These are phyloP conservation scores for Gossypium australe DNA, from an alignment of 345 rosid genomes.

Conservation along the genomic window DNA sequence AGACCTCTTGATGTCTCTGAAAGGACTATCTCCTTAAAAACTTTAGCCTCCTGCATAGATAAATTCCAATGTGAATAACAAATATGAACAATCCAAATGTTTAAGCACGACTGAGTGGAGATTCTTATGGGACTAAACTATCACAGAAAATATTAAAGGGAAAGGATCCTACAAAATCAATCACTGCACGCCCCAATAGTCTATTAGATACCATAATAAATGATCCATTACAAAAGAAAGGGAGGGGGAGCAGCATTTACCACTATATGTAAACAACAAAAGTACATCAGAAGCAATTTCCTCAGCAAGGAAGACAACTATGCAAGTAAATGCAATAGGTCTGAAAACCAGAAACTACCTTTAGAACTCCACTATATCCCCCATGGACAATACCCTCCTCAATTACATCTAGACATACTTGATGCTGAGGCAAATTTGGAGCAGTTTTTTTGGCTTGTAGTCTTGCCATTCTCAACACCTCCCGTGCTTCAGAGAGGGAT, in stretches of 20 bases:
- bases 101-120: neutral
- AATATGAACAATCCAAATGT: neutral
- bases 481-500: conserved; percentile 77
- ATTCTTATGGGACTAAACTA: conserved; percentile 7
- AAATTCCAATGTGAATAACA: conserved; percentile 13
- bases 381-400: conserved; percentile 93
- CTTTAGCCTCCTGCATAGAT: conserved; percentile 72
- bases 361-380: conserved; percentile 80
- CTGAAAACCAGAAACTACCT: conserved; percentile 38
- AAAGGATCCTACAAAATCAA: neutral
- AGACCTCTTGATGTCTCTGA: conserved; percentile 77
- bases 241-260: neutral
- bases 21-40: conserved; percentile 61
- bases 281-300: conserved; percentile 5
- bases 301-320: neutral
- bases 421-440: conserved; percentile 88
- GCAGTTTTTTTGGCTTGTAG: conserved; percentile 73
- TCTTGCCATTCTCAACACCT: conserved; percentile 49
- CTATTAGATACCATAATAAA: neutral
- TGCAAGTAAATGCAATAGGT: conserved; percentile 6
- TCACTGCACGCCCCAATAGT: neutral
- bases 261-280: neutral
- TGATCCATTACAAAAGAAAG: neutral
- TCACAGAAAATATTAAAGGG: neutral
- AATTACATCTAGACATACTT: conserved; percentile 75